These are phyloP conservation scores for Plantago major DNA, from an alignment of 257 asterid species.

Conservation along the genomic window DNA sequence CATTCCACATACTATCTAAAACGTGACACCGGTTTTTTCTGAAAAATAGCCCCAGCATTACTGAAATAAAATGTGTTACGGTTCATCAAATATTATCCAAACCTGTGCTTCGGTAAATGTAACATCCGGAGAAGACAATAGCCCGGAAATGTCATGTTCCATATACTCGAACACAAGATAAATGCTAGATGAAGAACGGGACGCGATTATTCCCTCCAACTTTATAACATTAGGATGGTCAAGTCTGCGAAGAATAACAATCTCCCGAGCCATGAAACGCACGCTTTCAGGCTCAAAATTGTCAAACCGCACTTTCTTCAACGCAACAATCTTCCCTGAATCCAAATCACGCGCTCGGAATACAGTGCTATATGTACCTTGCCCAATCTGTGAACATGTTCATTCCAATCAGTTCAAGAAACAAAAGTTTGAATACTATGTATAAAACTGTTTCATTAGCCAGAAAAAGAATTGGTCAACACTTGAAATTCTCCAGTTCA, in stretches of 20 bases:
- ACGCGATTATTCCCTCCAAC: conserved; percentile 75
- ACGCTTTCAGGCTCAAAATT: conserved; percentile 96
- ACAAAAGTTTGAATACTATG: no score
- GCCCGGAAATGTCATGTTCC: conserved; percentile 96
- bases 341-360: conserved; percentile 89
- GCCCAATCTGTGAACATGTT: conserved; percentile 66
- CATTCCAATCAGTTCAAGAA: background rate
- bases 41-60: no score
- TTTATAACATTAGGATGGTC: conserved; percentile 89
- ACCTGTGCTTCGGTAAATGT: conserved; percentile 92
- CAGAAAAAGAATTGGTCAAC: no score
- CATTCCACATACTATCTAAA: no score
- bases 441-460: no score
- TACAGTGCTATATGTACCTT: conserved; percentile 93
- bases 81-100: conserved; percentile 11
- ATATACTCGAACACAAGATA: conserved; percentile 92
- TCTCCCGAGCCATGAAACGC: conserved; percentile 96
- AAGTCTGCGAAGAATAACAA: conserved; percentile 73
- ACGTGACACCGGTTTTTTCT: no score
- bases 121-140: conserved; percentile 68
- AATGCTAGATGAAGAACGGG: conserved; percentile 81
- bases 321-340: conserved; percentile 67
- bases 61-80: background rate
- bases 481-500: no score
- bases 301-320: conserved; percentile 91